Evolutionary conservation across 2,329 filamentous ascomycete species (phyloP).

Genomic region (Fusarium avenaceum): DNA sequence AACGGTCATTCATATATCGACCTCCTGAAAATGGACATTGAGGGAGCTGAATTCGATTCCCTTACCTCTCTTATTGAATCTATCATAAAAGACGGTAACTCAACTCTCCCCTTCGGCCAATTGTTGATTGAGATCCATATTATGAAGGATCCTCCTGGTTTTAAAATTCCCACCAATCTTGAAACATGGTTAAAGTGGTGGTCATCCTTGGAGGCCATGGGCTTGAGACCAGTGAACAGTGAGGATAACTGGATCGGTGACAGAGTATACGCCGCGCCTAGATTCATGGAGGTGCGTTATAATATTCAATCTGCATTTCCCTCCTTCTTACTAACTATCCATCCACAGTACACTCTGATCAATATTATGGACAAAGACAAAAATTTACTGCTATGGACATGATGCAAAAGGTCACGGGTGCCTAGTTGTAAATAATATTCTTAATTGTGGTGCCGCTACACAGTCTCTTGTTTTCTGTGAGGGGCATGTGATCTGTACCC

Average conservation of each 20-base stretch:
- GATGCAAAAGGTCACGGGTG: rapidly evolving
- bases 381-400: background rate
- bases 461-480: too few species aligned
- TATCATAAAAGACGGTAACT: background rate
- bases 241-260: background rate
- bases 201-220: constrained; percentile 3
- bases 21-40: constrained; percentile 9
- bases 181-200: constrained; percentile 6
- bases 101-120: constrained; percentile 4
- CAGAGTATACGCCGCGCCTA: background rate
- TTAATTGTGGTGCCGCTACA: too few species aligned
- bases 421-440: background rate
- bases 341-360: background rate
- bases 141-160: background rate
- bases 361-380: background rate
- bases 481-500: too few species aligned
- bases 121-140: constrained; percentile 2
- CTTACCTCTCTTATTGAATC: background rate
- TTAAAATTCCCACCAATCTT: background rate
- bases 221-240: background rate
- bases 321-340: rapidly evolving
- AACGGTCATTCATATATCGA: constrained; percentile 10
- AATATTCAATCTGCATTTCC: rapidly evolving
- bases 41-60: background rate
- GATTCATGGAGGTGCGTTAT: constrained; percentile 3